Conservation (phyloP, 2,329 filamentous ascomycete genomes). For the Xylariaceae sp. region DNA sequence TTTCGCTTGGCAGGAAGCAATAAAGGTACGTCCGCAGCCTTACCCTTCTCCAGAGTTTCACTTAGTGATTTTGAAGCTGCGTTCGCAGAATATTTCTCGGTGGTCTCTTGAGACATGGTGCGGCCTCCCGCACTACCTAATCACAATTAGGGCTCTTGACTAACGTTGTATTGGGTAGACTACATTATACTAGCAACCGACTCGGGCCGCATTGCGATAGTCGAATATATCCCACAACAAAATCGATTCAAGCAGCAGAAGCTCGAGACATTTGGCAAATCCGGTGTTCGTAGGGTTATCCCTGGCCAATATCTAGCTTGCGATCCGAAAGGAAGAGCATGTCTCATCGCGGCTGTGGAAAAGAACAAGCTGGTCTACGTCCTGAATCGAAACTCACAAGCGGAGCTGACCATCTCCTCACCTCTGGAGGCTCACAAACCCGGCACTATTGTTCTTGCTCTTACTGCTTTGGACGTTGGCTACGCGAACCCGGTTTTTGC, state of each 20-base stretch:
- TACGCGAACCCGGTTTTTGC: constrained; percentile 98
- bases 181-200: constrained; percentile 95
- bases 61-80: constrained; percentile 75
- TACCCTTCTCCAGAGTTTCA: constrained; percentile 58
- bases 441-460: constrained; percentile 85
- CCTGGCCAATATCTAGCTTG: constrained; percentile 96
- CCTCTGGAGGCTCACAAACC: constrained; percentile 95
- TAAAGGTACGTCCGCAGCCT: constrained; percentile 78
- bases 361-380: constrained; percentile 99
- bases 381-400: constrained; percentile 92
- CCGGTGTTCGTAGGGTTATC: constrained; percentile 88
- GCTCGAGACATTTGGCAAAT: constrained; percentile 98
- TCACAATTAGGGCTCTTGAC: constrained; percentile 23
- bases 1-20: constrained; percentile 92
- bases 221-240: constrained; percentile 87
- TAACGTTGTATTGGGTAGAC: constrained; percentile 63
- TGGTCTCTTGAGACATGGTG: constrained; percentile 37
- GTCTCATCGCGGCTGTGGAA: constrained; percentile 90
- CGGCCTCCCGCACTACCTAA: constrained; percentile 27
- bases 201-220: constrained; percentile 90
- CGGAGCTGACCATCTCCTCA: constrained; percentile 94
- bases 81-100: constrained; percentile 52
- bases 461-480: constrained; percentile 90
- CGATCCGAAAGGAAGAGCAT: constrained; percentile 94
- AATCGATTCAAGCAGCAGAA: constrained; percentile 91